These are phyloP conservation scores for Melampsora larici-populina DNA, from an alignment of 1,284 basidiomycete genomes.

Conservation along the genomic window DNA sequence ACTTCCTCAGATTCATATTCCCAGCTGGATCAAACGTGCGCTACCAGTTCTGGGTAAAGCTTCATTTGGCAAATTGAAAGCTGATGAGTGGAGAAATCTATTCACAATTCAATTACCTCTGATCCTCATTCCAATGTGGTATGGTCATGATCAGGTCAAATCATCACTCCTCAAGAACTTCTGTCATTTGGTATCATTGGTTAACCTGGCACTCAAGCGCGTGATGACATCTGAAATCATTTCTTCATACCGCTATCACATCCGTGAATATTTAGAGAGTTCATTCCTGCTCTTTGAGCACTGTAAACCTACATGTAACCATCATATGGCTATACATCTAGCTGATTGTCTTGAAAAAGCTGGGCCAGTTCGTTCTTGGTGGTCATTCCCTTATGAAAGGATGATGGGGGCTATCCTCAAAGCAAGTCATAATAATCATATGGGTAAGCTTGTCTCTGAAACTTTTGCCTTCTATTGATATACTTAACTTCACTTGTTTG, in stretches of 20 bases:
- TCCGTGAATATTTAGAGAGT: background rate
- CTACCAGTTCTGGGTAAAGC: no score
- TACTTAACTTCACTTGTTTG: no score
- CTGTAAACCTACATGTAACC: background rate
- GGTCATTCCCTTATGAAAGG: slow-evolving; percentile 17
- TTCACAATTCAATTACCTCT: no score
- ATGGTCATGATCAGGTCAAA: no score
- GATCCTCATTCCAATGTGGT: no score
- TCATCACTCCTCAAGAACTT: slow-evolving; percentile 10
- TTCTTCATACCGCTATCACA: background rate
- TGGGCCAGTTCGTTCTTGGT: slow-evolving; percentile 10
- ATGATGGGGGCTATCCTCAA: slow-evolving; percentile 15
- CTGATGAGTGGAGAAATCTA: no score
- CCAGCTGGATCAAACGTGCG: no score
- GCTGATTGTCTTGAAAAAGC: slow-evolving; percentile 20
- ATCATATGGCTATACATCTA: slow-evolving; percentile 25
- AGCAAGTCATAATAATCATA: slow-evolving; percentile 2
- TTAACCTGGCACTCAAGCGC: slow-evolving; percentile 15
- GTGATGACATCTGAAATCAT: slow-evolving; percentile 5
- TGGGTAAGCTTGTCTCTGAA: background rate
- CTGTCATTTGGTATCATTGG: slow-evolving; percentile 13
- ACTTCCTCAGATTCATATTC: no score
- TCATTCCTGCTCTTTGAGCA: background rate
- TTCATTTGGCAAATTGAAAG: no score
- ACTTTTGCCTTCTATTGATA: no score